Conservation (phyloP, 352 stramenopile species). For the Globisporangium mamillatum region DNA sequence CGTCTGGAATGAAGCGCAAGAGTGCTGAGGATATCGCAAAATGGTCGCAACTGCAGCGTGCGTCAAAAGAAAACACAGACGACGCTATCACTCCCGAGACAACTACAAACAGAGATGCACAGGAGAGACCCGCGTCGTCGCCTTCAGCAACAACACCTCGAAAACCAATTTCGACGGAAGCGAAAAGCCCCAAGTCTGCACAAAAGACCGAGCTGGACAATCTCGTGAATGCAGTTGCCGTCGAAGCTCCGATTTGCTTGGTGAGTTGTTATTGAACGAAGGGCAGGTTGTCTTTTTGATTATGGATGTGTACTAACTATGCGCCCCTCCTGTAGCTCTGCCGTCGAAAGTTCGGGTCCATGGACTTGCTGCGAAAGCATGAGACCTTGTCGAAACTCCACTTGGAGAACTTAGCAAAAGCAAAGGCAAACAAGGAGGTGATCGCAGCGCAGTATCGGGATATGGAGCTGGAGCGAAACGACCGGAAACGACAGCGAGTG, state of each 20-base stretch:
- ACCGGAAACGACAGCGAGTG: conserved; percentile 20
- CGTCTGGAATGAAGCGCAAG: conserved; percentile 56
- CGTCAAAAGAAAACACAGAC: conserved; percentile 24
- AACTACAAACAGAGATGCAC: background rate
- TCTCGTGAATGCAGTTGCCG: conserved; percentile 35
- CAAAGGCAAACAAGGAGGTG: conserved; percentile 66
- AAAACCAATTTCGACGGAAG: conserved; percentile 6
- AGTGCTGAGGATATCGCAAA: conserved; percentile 79
- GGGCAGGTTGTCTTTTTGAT: background rate
- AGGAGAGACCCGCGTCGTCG: background rate
- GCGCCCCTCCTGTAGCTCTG: conserved; percentile 46
- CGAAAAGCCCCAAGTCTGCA: background rate
- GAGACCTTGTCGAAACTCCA: conserved; percentile 78
- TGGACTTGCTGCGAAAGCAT: conserved; percentile 75
- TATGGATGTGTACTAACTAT: background rate
- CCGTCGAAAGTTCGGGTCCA: conserved; percentile 73
- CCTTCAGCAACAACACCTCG: conserved; percentile 5
- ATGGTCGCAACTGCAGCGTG: conserved; percentile 65
- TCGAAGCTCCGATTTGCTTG: conserved; percentile 77
- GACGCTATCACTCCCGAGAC: background rate
- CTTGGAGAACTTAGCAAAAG: conserved; percentile 70
- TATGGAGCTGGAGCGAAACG: conserved; percentile 44
- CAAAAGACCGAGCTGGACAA: conserved; percentile 29
- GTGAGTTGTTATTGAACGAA: conserved; percentile 29
- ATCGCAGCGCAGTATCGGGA: conserved; percentile 58